Evolutionary conservation across 1,284 basidiomycete genomes (phyloP).

Genomic region (Ganoderma multipileum): DNA sequence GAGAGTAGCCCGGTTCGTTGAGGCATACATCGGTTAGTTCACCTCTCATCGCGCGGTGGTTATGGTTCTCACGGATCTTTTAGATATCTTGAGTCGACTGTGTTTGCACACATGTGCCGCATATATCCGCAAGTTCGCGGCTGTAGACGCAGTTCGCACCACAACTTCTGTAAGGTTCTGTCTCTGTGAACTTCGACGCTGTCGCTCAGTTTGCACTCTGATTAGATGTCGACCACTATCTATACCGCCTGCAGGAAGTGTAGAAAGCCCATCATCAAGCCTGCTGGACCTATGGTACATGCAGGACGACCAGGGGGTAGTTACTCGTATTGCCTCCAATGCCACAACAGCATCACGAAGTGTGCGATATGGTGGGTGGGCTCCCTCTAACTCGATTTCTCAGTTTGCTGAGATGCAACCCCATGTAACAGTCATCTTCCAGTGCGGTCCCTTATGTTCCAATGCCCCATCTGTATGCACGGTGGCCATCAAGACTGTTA

Average conservation of each 20-base stretch:
- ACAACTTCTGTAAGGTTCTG: slow-evolving; percentile 54
- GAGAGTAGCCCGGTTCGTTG: slow-evolving; percentile 61
- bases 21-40: slow-evolving; percentile 70
- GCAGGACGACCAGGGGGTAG: slow-evolving; percentile 41
- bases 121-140: slow-evolving; percentile 71
- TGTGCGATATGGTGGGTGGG: slow-evolving; percentile 77
- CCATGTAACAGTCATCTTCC: slow-evolving; percentile 64
- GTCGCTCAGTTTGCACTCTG: slow-evolving; percentile 1
- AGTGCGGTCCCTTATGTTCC: slow-evolving; percentile 69
- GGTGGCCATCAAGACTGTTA: slow-evolving; percentile 82
- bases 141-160: slow-evolving; percentile 55
- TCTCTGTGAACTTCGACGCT: not conserved
- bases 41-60: not conserved
- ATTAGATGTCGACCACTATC: slow-evolving; percentile 70
- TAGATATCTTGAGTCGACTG: slow-evolving; percentile 68
- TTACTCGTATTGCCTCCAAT: slow-evolving; percentile 56
- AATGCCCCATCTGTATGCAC: slow-evolving; percentile 76
- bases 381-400: not conserved
- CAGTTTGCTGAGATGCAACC: not conserved
- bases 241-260: slow-evolving; percentile 73
- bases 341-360: slow-evolving; percentile 53
- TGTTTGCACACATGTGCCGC: slow-evolving; percentile 70
- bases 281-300: slow-evolving; percentile 16
- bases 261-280: slow-evolving; percentile 56
- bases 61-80: not conserved